phyloP scores from a whole-genome alignment of 176 grass and related monocot species.

The Aegilops umbellulata region DNA sequence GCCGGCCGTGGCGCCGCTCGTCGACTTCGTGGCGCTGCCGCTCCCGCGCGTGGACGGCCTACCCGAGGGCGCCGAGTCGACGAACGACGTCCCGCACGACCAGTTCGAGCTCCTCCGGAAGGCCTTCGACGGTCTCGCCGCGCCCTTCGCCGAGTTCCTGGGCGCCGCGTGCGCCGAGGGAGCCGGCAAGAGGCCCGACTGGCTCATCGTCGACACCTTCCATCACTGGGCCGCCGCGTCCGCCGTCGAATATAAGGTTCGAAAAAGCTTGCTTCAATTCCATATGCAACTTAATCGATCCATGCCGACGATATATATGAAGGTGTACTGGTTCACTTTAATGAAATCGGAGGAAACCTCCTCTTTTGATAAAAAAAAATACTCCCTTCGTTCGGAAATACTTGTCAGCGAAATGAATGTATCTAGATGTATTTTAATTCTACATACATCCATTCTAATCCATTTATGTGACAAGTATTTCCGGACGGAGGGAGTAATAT shows the following conservation, averaged over 20 bases:
- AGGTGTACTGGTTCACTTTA: too few species aligned
- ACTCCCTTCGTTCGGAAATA: too few species aligned
- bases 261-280: too few species aligned
- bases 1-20: neutral
- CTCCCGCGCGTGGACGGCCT: neutral
- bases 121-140: constrained; percentile 11
- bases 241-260: neutral
- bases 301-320: too few species aligned
- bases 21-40: neutral
- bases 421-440: too few species aligned
- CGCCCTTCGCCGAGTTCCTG: neutral
- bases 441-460: too few species aligned
- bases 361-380: too few species aligned
- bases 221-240: constrained; percentile 4
- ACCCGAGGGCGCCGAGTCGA: neutral
- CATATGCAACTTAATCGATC: too few species aligned
- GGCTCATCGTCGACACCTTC: neutral
- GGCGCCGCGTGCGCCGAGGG: neutral
- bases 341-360: too few species aligned
- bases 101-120: constrained; percentile 3
- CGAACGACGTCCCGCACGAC: neutral
- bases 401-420: too few species aligned
- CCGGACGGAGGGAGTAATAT: too few species aligned
- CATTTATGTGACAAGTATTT: too few species aligned
- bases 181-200: neutral